phyloP scores from a whole-genome alignment of 2,329 filamentous ascomycete genomes.

The Graphiopsis chlorocephala region DNA sequence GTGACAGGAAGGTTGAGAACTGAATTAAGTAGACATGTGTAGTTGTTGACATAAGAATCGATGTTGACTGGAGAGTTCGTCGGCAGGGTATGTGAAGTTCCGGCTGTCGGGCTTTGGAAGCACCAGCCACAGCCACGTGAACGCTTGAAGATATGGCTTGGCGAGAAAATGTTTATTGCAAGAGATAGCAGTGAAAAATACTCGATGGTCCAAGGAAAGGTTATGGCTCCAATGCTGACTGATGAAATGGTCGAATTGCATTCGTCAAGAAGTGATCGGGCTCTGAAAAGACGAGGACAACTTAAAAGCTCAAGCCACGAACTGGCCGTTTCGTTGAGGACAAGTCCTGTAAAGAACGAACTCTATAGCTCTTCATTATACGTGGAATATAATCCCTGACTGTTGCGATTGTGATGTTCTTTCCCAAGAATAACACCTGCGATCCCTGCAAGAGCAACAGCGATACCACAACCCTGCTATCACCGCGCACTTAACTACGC shows the following conservation, averaged over 20 bases:
- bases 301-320: background rate
- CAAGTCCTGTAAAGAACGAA: background rate
- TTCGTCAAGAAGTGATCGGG: background rate
- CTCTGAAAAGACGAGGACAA: background rate
- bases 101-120: background rate
- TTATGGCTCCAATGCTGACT: background rate
- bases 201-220: background rate
- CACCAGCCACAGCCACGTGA: background rate
- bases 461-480: background rate
- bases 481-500: background rate
- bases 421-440: background rate
- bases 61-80: background rate
- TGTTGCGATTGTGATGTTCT: background rate
- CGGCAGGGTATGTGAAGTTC: background rate
- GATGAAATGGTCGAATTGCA: background rate
- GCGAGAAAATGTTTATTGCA: background rate
- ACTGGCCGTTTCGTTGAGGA: background rate
- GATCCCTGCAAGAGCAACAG: background rate
- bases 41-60: background rate
- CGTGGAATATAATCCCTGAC: background rate
- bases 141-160: background rate
- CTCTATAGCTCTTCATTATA: background rate
- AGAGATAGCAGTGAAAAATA: background rate
- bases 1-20: background rate
- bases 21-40: background rate